Evolutionary conservation across 2,329 filamentous ascomycete species (phyloP).

Genomic region (Colletotrichum sp.): DNA sequence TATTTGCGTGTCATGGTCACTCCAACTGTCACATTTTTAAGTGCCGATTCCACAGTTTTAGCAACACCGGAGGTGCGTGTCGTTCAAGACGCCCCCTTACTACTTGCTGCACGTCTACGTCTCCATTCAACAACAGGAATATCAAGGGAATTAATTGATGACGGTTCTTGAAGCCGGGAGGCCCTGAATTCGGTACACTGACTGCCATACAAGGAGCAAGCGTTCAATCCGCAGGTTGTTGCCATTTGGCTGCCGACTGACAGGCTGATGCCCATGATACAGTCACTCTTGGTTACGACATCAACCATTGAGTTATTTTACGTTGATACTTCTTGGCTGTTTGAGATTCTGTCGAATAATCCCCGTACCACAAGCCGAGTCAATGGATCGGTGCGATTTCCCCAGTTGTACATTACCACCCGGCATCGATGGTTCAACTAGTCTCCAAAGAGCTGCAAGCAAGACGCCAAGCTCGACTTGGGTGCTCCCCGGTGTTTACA

Average conservation of each 20-base stretch:
- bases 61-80: not conserved
- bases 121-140: not conserved
- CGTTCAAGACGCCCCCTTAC: not conserved
- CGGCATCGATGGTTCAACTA: not conserved
- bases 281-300: not conserved
- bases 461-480: not conserved
- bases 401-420: not conserved
- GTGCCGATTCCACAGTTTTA: not conserved
- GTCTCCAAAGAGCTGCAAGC: not conserved
- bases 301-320: not conserved
- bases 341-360: no score
- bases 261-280: not conserved
- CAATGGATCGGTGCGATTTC: not conserved
- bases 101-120: not conserved
- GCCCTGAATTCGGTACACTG: not conserved
- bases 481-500: not conserved
- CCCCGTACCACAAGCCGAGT: not conserved
- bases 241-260: not conserved
- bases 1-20: not conserved
- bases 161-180: not conserved
- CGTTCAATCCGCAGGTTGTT: no score
- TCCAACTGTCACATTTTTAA: not conserved
- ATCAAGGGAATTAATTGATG: not conserved
- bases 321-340: not conserved
- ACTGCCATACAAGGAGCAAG: not conserved